Base-by-base conservation (phyloP, 192 early-diverging fungal genomes). In the Backusella luteola region DNA sequence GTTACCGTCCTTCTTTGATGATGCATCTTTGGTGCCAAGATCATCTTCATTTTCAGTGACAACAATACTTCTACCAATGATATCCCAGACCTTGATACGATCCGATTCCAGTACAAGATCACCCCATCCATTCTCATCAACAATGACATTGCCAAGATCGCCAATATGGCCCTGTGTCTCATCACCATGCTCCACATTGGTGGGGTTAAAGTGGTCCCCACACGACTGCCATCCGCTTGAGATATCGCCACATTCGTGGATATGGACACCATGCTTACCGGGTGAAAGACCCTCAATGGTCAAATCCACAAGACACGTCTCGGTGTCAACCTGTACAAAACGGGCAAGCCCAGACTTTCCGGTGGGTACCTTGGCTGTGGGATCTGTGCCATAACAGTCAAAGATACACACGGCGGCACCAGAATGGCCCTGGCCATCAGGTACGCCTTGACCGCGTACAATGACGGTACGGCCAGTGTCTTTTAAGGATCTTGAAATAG, bases 361-460 rank as follows among this genome's bases (percentile, higher is more conserved):
- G 4, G 29, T 35, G 23, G 76, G 76, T 4, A 71, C 29, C 0
- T 76, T 75, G 5, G 23, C 23, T 17, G 36, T 34, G 17, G 80
- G 76, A 67, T 85, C 71, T 53, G 49, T 77, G 0, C 79, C 84
- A 52, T 84, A 85, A 71, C 85, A 86, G 70, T 97, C 94, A 69
- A 97, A 92, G 36, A 97, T 96, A 75, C 95, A 96, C 6, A 97
- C 96, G 21, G 96, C 96, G 0, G 95, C 95, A 38, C 93, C 94
- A 52, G 91, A 85, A 74, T 94, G 91, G 7, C 66, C 67, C 34
- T 75, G 83, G 66, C 85, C 89, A 68, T 85, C 81, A 38, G 89
- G 80, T 29, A 89, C 85, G 9, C 93, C 92, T 52, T 92, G 88
- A 21, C 96, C 96, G 26, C 93, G 90, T 9, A 97, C 87, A 46